phyloP scores from a whole-genome alignment of 768 basidiomycete species.

The Boletus bicolor region DNA sequence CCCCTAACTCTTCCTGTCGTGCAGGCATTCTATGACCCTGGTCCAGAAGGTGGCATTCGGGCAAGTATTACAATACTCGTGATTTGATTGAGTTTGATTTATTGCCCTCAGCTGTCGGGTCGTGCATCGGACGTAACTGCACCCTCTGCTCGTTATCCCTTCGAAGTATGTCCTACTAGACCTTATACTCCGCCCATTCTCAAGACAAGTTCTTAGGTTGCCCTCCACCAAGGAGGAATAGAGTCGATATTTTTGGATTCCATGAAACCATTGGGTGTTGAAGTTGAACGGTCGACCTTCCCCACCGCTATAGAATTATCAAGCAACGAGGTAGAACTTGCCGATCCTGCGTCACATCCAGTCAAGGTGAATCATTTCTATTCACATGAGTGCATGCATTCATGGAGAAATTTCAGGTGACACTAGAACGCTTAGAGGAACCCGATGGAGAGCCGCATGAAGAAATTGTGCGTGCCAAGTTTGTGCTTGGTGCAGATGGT shows the following conservation, averaged over 20 bases:
- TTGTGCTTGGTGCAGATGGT: constrained; percentile 77
- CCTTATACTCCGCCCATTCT: not conserved
- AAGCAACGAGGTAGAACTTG: constrained; percentile 18
- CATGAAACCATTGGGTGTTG: constrained; percentile 27
- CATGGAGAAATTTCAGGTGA: constrained; percentile 17
- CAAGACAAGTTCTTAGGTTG: constrained; percentile 16
- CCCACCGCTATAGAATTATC: constrained; percentile 32
- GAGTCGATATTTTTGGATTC: constrained; percentile 35
- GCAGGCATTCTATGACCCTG: constrained; percentile 76
- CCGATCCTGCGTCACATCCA: constrained; percentile 21
- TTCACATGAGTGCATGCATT: not conserved
- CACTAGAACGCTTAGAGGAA: constrained; percentile 16
- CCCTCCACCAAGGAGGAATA: constrained; percentile 35
- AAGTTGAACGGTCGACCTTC: constrained; percentile 33
- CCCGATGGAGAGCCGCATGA: constrained; percentile 35
- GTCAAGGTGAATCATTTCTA: constrained; percentile 15
- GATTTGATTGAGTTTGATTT: not conserved
- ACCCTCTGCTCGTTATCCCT: constrained; percentile 63
- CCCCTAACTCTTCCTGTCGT: not conserved
- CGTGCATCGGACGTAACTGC: constrained; percentile 59
- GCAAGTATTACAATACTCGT: constrained; percentile 27
- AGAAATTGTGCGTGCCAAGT: constrained; percentile 68
- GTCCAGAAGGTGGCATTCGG: constrained; percentile 56
- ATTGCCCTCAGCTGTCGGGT: constrained; percentile 49
- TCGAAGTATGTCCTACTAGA: constrained; percentile 45